phyloP scores from a whole-genome alignment of 352 stramenopile genomes.

The Pythium scleroteichum region DNA sequence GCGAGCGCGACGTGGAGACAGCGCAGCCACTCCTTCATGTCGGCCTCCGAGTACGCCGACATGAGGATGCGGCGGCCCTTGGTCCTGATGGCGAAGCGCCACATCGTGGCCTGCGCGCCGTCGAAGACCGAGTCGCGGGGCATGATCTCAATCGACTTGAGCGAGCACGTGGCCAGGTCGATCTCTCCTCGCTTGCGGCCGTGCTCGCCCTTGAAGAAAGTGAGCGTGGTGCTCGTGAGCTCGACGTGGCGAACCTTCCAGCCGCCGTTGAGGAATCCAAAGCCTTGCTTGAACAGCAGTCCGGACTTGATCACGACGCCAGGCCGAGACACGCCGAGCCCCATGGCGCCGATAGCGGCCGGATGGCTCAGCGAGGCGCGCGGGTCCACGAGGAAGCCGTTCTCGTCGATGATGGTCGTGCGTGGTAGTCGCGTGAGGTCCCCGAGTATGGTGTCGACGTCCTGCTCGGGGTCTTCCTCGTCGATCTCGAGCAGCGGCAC shows the following conservation, averaged over 20 bases:
- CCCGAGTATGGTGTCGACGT: slow-evolving; percentile 65
- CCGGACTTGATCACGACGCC: slow-evolving; percentile 62
- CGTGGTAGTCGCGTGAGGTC: slow-evolving; percentile 51
- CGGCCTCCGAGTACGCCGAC: slow-evolving; percentile 71
- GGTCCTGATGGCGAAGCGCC: slow-evolving; percentile 73
- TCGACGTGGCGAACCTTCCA: slow-evolving; percentile 82
- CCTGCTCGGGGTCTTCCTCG: slow-evolving; percentile 52
- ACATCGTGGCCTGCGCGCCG: slow-evolving; percentile 73
- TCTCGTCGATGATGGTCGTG: slow-evolving; percentile 69
- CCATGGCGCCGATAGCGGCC: slow-evolving; percentile 9
- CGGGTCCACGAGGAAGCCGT: slow-evolving; percentile 37
- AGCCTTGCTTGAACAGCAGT: slow-evolving; percentile 76
- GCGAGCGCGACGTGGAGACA: slow-evolving; percentile 76
- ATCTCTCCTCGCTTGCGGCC: slow-evolving; percentile 70
- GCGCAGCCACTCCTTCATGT: slow-evolving; percentile 87
- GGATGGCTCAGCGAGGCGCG: slow-evolving; percentile 11
- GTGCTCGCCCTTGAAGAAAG: slow-evolving; percentile 72
- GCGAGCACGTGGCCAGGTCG: slow-evolving; percentile 62
- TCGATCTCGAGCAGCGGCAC: slow-evolving; percentile 25
- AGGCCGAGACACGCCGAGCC: slow-evolving; percentile 13
- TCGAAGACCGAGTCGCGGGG: slow-evolving; percentile 79
- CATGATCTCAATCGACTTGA: slow-evolving; percentile 82
- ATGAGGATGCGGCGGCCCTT: slow-evolving; percentile 68
- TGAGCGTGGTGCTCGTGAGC: slow-evolving; percentile 67
- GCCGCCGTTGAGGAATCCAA: slow-evolving; percentile 50